Conservation (phyloP, 2,329 filamentous ascomycete species). For the Hyphodiscus sp. region DNA sequence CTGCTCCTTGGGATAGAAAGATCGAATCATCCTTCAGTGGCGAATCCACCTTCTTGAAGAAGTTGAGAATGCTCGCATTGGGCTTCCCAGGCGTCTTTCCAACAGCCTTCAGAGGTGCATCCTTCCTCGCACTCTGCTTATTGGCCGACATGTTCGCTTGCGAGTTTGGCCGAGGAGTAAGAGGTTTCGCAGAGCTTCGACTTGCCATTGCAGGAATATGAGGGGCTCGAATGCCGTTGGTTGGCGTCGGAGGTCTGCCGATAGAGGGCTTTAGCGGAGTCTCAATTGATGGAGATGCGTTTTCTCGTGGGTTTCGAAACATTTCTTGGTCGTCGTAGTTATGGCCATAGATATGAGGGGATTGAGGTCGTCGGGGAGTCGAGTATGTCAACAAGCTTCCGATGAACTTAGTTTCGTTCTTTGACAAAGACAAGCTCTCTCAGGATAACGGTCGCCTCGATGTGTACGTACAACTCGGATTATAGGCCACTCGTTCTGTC, state of each 20-base stretch:
- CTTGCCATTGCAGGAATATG: conserved; percentile 17
- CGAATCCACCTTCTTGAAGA: conserved; percentile 63
- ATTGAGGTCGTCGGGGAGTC: neutral
- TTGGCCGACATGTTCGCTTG: conserved; percentile 20
- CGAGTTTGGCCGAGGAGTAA: conserved; percentile 23
- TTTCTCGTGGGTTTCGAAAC: conserved; percentile 50
- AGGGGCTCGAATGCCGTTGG: conserved; percentile 17
- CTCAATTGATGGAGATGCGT: conserved; percentile 30
- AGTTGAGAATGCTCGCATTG: conserved; percentile 65
- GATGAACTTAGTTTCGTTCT: neutral
- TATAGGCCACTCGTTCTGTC: neutral
- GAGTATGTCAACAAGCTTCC: neutral
- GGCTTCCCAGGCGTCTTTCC: conserved; percentile 27
- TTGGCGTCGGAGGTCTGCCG: conserved; percentile 47
- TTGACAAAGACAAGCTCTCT: neutral
- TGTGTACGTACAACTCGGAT: neutral
- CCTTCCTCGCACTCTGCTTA: conserved; percentile 19
- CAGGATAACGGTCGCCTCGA: neutral
- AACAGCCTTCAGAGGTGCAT: conserved; percentile 13
- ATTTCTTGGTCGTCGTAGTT: conserved; percentile 28
- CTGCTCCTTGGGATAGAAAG: conserved; percentile 39
- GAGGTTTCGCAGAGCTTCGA: conserved; percentile 24
- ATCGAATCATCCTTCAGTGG: conserved; percentile 46
- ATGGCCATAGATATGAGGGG: neutral
- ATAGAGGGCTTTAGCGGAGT: conserved; percentile 37